Evolutionary conservation across 306 rosid genomes (phyloP), one percentile per base, ranked within the genome.

Genomic region (Acacia confusa): DNA sequence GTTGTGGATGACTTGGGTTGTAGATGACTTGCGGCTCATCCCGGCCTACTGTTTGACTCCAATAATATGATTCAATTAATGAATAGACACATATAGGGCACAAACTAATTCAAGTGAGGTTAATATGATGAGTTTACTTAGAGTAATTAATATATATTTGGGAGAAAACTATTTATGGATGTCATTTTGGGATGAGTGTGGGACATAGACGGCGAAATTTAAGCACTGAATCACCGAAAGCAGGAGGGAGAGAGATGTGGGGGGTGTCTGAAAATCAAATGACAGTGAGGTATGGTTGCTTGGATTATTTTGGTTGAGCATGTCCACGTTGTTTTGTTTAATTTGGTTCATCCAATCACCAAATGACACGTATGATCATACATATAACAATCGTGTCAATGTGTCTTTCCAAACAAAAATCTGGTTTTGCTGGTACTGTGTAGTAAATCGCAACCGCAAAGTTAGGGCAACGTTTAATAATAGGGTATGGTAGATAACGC

Each of bases 401-500:
- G 8, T 10, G 38, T 57, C 24, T 43, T 44, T 52, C 43, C 34
- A n/a, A 28, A 15, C 41, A 8, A 77, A 22, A 55, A 19, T 52
- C 58, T 48, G 22, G 57, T 17, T 50, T 50, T 47, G 19, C 19
- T 36, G 40, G 40, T 36, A 36, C 1, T 0, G 40, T 36, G 40
- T 6, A 36, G 38, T 47, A 14, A 4, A 14, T 47, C 14, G 45
- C 24, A 34, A 67, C 50, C 86, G 86, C 60, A 72, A 86, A 83
- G 45, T 83, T 86, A 86, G 86, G 66, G 8, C 52, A 25, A 76
- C 61, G 76, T 77, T 17, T 53, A 3, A n/a, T 57, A 19, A 69
- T 80, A 57, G 47, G 47, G 81, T 83, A 76, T 72, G 87, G 85
- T 83, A 77, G 77, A 83, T 80, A 84, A 80, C 15, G 85, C 75